Evolutionary conservation across 495 filamentous ascomycete species (phyloP).

Genomic region (Xylaria venustula): DNA sequence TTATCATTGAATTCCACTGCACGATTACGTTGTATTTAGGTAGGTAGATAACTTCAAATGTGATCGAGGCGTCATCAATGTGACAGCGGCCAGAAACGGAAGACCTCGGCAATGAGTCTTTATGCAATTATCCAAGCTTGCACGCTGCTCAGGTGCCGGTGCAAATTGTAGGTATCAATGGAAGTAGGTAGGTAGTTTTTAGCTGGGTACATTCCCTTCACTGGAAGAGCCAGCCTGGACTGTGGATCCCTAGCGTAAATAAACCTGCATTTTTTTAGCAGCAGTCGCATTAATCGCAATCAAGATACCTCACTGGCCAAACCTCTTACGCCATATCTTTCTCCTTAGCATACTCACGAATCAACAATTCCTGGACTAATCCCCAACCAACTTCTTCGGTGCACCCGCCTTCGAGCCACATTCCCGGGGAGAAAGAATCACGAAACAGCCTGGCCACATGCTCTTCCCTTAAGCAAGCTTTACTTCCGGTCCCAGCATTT

Average conservation of each 20-base stretch:
- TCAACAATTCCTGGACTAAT: background rate
- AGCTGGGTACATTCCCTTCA: background rate
- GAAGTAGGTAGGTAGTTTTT: no score
- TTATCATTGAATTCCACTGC: no score
- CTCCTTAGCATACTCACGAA: background rate
- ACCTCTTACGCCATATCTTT: constrained; percentile 5
- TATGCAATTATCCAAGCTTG: no score
- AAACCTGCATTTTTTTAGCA: constrained; percentile 12
- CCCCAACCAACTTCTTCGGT: background rate
- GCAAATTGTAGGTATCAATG: no score
- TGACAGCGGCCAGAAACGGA: no score
- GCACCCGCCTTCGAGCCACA: background rate
- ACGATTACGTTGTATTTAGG: no score
- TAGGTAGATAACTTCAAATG: no score
- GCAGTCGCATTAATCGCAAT: constrained; percentile 13
- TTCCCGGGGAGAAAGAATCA: background rate
- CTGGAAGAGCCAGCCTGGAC: background rate
- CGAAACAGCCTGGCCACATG: constrained; percentile 4
- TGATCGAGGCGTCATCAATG: no score
- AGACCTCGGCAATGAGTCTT: no score
- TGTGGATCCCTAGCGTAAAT: constrained; percentile 5
- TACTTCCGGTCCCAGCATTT: background rate
- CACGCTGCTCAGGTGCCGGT: no score
- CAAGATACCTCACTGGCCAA: background rate
- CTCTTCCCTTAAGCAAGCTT: background rate